Evolutionary conservation across 768 basidiomycete genomes (phyloP).

Genomic region (Ramaria sp.): DNA sequence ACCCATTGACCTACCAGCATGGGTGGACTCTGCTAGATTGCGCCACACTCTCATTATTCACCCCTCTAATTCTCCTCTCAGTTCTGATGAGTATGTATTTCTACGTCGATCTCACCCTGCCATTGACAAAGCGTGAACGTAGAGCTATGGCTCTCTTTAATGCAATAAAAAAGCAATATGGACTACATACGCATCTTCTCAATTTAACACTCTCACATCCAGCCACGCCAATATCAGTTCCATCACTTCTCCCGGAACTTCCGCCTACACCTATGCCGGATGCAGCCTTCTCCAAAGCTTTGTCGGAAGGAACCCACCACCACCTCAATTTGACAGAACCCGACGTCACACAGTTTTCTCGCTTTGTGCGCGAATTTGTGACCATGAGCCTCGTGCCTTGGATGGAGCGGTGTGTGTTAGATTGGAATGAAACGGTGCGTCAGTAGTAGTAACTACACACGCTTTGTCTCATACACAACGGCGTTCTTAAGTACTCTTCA

Average conservation of each 20-base stretch:
- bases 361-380: conserved; percentile 80
- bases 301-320: conserved; percentile 10
- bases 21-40: conserved; percentile 67
- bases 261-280: conserved; percentile 38
- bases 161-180: conserved; percentile 81
- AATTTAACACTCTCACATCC: conserved; percentile 46
- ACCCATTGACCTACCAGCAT: conserved; percentile 56
- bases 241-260: conserved; percentile 53
- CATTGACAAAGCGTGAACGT: conserved; percentile 6
- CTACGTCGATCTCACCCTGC: conserved; percentile 7
- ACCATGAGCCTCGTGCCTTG: conserved; percentile 86
- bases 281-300: conserved; percentile 15
- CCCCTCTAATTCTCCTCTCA: conserved; percentile 53
- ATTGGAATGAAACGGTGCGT: conserved; percentile 83
- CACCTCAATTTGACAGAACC: conserved; percentile 41
- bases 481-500: conserved; percentile 44
- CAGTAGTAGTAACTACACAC: not conserved
- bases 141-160: conserved; percentile 76
- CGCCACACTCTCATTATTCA: conserved; percentile 74
- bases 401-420: conserved; percentile 91
- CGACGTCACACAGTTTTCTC: conserved; percentile 66
- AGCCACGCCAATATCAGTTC: conserved; percentile 58
- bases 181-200: conserved; percentile 66
- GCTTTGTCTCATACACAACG: not conserved
- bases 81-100: conserved; percentile 65